Conservation (phyloP, 1,284 basidiomycete species). For the Rhodotorula sp. region DNA sequence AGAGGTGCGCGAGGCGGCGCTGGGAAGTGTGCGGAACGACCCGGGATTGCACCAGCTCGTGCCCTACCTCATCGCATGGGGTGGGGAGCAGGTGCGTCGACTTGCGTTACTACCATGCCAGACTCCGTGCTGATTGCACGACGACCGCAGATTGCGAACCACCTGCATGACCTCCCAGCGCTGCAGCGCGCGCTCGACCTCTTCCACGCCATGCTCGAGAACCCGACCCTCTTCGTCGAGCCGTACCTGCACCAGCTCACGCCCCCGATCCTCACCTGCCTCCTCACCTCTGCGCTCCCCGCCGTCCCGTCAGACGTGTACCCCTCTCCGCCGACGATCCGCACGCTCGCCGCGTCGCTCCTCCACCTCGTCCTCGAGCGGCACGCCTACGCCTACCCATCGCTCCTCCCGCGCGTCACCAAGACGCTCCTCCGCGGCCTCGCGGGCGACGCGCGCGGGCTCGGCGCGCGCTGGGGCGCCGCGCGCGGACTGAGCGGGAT, state of each 20-base stretch:
- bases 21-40: conserved; percentile 84
- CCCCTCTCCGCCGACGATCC: conserved; percentile 58
- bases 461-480: conserved; percentile 77
- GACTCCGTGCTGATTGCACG: neutral
- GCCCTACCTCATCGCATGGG: conserved; percentile 93
- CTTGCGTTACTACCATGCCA: no score
- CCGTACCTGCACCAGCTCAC: conserved; percentile 85
- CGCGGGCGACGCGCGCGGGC: conserved; percentile 50
- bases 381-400: conserved; percentile 66
- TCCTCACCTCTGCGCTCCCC: conserved; percentile 77
- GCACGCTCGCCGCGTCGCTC: conserved; percentile 74
- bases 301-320: conserved; percentile 27
- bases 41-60: conserved; percentile 91
- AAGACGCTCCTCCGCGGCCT: conserved; percentile 88
- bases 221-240: conserved; percentile 87
- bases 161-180: conserved; percentile 64
- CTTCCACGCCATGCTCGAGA: conserved; percentile 76
- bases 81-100: conserved; percentile 67
- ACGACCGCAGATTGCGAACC: conserved; percentile 50
- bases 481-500: conserved; percentile 79
- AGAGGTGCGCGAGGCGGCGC: conserved; percentile 74
- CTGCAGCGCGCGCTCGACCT: conserved; percentile 79
- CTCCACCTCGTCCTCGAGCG: conserved; percentile 71
- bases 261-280: conserved; percentile 84
- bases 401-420: conserved; percentile 81